Conservation (phyloP, 2,329 filamentous ascomycete genomes). For the Aspergillus versicolor region DNA sequence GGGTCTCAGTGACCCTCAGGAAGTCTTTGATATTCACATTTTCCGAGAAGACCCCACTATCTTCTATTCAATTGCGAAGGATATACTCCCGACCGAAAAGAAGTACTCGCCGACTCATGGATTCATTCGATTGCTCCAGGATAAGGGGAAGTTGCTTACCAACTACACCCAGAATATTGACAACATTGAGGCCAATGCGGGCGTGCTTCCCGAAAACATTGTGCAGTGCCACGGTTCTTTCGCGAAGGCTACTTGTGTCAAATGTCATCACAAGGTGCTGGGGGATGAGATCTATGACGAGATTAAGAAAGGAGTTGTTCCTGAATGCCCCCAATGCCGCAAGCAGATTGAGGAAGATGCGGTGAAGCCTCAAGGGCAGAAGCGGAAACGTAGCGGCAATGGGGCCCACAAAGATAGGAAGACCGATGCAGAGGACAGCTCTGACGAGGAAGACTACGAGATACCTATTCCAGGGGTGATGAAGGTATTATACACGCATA, state of each 20-base stretch:
- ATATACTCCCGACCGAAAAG: slow-evolving; percentile 79
- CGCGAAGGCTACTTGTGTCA: slow-evolving; percentile 83
- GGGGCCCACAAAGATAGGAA: slow-evolving; percentile 53
- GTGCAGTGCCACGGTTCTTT: slow-evolving; percentile 97
- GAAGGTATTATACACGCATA: slow-evolving; percentile 51
- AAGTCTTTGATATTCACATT: slow-evolving; percentile 87
- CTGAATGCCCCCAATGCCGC: slow-evolving; percentile 72
- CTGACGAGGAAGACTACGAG: slow-evolving; percentile 61
- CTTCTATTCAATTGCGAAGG: slow-evolving; percentile 88
- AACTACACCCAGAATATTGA: slow-evolving; percentile 99
- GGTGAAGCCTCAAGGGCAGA: slow-evolving; percentile 48
- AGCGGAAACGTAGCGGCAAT: slow-evolving; percentile 54
- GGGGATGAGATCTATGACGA: slow-evolving; percentile 79
- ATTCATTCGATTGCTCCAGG: slow-evolving; percentile 86
- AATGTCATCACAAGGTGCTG: slow-evolving; percentile 71
- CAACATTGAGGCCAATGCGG: slow-evolving; percentile 86
- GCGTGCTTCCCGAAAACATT: slow-evolving; percentile 75
- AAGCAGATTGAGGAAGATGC: slow-evolving; percentile 48
- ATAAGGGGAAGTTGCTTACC: slow-evolving; percentile 84
- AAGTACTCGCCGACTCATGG: slow-evolving; percentile 88
- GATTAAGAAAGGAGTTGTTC: slow-evolving; percentile 72
- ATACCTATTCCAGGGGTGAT: slow-evolving; percentile 74
- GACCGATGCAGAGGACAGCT: slow-evolving; percentile 54
- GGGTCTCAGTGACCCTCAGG: slow-evolving; percentile 79
- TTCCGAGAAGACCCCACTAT: slow-evolving; percentile 84